A percentile compares a stretch with the other conserved stretches of the same genome.
phyloP scores from a whole-genome alignment of 2,329 filamentous ascomycete genomes.

The Aspergillus sp. region DNA sequence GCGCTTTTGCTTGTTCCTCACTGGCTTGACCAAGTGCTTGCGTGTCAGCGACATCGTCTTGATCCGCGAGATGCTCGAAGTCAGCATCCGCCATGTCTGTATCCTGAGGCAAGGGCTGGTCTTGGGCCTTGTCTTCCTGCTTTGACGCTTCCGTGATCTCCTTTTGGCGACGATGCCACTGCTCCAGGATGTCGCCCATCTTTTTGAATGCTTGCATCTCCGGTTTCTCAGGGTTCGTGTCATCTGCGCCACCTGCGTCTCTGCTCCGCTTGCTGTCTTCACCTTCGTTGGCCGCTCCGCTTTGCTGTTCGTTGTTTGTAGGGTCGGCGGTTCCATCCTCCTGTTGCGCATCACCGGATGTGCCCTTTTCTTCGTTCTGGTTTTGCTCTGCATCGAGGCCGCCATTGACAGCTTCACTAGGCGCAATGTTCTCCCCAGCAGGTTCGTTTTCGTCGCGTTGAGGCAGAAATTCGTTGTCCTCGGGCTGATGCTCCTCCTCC shows the following conservation, averaged over 20 bases:
- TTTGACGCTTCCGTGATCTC: slow-evolving; percentile 63
- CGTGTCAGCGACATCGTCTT: slow-evolving; percentile 71
- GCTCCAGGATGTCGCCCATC: slow-evolving; percentile 82
- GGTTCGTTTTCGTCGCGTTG: slow-evolving; percentile 44
- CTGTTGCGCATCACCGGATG: slow-evolving; percentile 41
- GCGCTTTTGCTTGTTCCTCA: slow-evolving; percentile 74
- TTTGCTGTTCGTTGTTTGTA: slow-evolving; percentile 40
- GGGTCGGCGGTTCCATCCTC: slow-evolving; percentile 39
- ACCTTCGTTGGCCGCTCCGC: slow-evolving; percentile 33
- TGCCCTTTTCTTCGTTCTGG: slow-evolving; percentile 34
- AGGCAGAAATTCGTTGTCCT: slow-evolving; percentile 39
- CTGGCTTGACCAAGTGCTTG: slow-evolving; percentile 85
- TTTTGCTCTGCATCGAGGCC: slow-evolving; percentile 34
- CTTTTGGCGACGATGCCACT: slow-evolving; percentile 81
- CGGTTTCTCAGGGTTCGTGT: slow-evolving; percentile 29
- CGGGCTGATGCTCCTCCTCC: slow-evolving; percentile 44
- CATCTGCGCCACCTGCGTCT: slow-evolving; percentile 29
- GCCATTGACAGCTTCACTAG: slow-evolving; percentile 34
- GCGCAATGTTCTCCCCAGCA: slow-evolving; percentile 46
- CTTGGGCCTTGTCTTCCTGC: slow-evolving; percentile 40
- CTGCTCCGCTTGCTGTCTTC: slow-evolving; percentile 31
- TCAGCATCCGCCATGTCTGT: slow-evolving; percentile 71
- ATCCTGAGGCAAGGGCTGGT: slow-evolving; percentile 49
- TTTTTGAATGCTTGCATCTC: slow-evolving; percentile 77
- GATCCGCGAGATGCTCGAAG: slow-evolving; percentile 86